phyloP scores from a whole-genome alignment of 306 rosid genomes.

The Acacia confusa region DNA sequence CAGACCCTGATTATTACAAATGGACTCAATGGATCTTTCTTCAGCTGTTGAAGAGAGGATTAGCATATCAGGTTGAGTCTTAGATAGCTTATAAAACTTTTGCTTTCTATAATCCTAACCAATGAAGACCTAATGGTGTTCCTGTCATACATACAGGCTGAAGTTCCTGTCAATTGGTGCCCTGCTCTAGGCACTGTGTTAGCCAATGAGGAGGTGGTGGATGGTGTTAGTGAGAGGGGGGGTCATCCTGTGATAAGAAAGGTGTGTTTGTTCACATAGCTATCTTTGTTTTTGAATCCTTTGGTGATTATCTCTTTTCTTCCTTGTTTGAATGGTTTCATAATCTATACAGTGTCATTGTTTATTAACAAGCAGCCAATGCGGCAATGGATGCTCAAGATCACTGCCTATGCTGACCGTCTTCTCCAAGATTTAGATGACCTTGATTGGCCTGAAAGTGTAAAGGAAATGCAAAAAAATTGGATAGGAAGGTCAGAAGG shows the following conservation, averaged over 20 bases:
- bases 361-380: slow-evolving; percentile 99
- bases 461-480: slow-evolving; percentile 97
- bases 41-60: slow-evolving; percentile 85
- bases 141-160: slow-evolving; percentile 62
- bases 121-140: slow-evolving; percentile 24
- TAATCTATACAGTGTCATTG: slow-evolving; percentile 81
- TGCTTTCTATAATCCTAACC: slow-evolving; percentile 5
- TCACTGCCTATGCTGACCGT: slow-evolving; percentile 96
- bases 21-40: slow-evolving; percentile 99
- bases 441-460: slow-evolving; percentile 97
- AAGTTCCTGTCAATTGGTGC: slow-evolving; percentile 99
- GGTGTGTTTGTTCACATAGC: slow-evolving; percentile 41
- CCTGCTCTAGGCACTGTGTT: slow-evolving; percentile 98
- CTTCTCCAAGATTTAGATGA: slow-evolving; percentile 94
- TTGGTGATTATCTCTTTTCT: slow-evolving; percentile 40
- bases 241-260: slow-evolving; percentile 94
- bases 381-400: slow-evolving; percentile 99
- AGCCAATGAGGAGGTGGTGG: slow-evolving; percentile 98
- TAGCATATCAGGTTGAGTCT: slow-evolving; percentile 86
- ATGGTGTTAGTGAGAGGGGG: slow-evolving; percentile 96
- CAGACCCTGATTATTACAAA: slow-evolving; percentile 86
- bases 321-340: slow-evolving; percentile 54
- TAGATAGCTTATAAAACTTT: slow-evolving; percentile 24
- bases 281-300: slow-evolving; percentile 20
- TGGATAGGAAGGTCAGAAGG: slow-evolving; percentile 99